Conservation (phyloP, 106 monocot genomes). For the Platanthera guangdongensis region DNA sequence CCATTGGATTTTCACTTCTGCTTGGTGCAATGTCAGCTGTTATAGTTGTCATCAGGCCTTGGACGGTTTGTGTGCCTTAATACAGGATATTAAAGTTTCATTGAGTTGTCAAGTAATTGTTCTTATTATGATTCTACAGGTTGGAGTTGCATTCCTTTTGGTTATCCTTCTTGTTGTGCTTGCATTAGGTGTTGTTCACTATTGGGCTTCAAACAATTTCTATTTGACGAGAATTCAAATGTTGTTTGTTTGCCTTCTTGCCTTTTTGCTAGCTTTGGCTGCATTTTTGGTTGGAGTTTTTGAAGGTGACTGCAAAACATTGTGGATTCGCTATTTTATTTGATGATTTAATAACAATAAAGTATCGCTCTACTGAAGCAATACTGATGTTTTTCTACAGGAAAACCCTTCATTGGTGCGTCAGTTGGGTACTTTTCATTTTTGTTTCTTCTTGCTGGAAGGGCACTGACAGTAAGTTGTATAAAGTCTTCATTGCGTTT, state of each 20-base stretch:
- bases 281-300: conserved; percentile 84
- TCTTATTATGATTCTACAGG: conserved; percentile 35
- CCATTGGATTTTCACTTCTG: conserved; percentile 74
- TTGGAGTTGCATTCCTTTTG: conserved; percentile 86
- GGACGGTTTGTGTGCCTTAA: conserved; percentile 64
- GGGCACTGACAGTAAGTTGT: conserved; percentile 79
- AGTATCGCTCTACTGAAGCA: neutral
- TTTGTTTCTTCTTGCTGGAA: conserved; percentile 89
- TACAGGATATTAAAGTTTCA: neutral
- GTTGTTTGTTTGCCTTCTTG: conserved; percentile 74
- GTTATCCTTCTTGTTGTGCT: conserved; percentile 75
- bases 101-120: conserved; percentile 6
- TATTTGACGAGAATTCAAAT: conserved; percentile 86
- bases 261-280: conserved; percentile 84
- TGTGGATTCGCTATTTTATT: neutral
- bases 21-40: conserved; percentile 78
- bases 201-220: conserved; percentile 95
- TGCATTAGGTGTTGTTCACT: conserved; percentile 74
- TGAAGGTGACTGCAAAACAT: conserved; percentile 42
- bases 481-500: neutral
- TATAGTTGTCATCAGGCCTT: conserved; percentile 66
- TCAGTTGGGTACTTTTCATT: conserved; percentile 97
- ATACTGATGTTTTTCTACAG: conserved; percentile 23
- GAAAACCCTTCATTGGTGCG: conserved; percentile 84
- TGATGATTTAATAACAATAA: neutral